These are phyloP conservation scores for Yarrowia yakushimensis DNA, from an alignment of 805 yeast genomes.

Conservation along the genomic window DNA sequence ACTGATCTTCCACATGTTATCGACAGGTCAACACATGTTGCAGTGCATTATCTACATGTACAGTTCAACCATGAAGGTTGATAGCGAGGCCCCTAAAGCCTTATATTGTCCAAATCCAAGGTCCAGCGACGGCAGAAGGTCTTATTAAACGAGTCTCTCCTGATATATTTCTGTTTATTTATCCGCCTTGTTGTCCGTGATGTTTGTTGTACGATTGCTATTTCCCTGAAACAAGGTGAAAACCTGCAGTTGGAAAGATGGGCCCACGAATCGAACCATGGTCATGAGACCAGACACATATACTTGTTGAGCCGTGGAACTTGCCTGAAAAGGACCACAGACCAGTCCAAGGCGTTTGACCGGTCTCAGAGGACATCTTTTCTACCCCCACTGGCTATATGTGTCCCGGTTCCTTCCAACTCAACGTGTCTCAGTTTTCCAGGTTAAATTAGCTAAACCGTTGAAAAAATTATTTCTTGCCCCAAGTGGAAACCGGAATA, in stretches of 20 bases:
- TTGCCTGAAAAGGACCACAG: no score
- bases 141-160: background rate
- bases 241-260: background rate
- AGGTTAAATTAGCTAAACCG: slow-evolving; percentile 12
- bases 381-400: background rate
- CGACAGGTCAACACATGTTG: background rate
- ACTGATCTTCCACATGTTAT: background rate
- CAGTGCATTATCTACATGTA: slow-evolving; percentile 8
- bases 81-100: background rate
- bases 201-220: background rate
- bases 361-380: no score
- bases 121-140: background rate
- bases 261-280: slow-evolving; percentile 22
- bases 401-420: background rate
- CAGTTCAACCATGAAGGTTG: slow-evolving; percentile 16
- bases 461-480: no score
- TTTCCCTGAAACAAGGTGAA: background rate
- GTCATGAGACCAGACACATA: background rate
- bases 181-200: background rate
- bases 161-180: no score
- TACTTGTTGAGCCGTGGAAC: background rate
- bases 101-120: background rate
- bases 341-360: no score
- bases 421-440: background rate
- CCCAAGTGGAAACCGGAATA: background rate